Evolutionary conservation across 1,139 yeast genomes (phyloP).

Genomic region (Pichia sp.): DNA sequence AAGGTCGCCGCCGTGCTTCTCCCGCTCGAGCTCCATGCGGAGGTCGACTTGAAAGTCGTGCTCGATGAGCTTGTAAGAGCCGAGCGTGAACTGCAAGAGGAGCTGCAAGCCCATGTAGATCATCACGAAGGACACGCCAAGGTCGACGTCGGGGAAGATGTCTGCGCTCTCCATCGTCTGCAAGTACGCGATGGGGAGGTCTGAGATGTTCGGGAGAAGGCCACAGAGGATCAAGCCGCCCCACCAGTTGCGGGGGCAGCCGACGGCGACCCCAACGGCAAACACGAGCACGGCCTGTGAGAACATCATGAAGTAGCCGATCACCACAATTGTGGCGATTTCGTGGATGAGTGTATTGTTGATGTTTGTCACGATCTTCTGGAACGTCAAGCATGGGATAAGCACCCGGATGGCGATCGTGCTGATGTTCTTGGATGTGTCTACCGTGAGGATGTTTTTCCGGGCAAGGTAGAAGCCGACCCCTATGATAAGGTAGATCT

Average conservation of each 20-base stretch:
- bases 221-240: conserved; percentile 81
- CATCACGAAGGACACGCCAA: conserved; percentile 84
- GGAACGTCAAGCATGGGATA: conserved; percentile 74
- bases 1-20: background rate
- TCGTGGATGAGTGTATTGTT: conserved; percentile 68
- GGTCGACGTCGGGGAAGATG: conserved; percentile 61
- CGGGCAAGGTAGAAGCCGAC: conserved; percentile 68
- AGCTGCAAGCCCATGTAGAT: conserved; percentile 72
- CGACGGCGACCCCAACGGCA: conserved; percentile 24
- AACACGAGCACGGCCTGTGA: conserved; percentile 41
- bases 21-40: conserved; percentile 9
- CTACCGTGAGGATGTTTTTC: conserved; percentile 62
- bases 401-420: conserved; percentile 67
- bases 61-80: conserved; percentile 67
- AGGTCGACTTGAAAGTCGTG: conserved; percentile 54
- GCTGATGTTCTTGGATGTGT: conserved; percentile 70
- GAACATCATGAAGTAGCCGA: conserved; percentile 59
- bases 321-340: conserved; percentile 66
- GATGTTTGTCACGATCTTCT: conserved; percentile 67
- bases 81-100: conserved; percentile 68
- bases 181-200: conserved; percentile 83
- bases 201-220: conserved; percentile 75
- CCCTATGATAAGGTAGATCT: conserved; percentile 71
- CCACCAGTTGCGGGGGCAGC: conserved; percentile 64
- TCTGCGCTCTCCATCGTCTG: conserved; percentile 65